A percentile compares a stretch with the other conserved stretches of the same genome.
Conservation (phyloP, 202 grass and related monocot genomes). For the Cymbopogon flexuosus region DNA sequence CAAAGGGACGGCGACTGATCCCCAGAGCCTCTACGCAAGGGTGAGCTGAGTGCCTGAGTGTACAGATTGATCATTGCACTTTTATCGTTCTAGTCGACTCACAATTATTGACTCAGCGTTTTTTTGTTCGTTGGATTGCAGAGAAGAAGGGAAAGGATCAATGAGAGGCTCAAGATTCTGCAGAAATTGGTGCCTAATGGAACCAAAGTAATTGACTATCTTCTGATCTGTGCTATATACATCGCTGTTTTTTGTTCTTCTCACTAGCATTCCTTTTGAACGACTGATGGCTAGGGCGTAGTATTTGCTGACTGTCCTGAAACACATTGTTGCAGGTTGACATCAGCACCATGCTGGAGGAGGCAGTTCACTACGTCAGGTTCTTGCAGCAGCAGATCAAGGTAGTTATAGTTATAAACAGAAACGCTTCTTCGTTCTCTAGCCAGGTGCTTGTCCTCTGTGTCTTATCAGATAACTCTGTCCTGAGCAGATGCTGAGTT, state of each 20-base stretch:
- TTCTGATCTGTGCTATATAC: neutral
- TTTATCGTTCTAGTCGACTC: neutral
- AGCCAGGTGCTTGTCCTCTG: neutral
- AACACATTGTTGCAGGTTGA: constrained; percentile 48
- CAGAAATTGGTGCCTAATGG: constrained; percentile 41
- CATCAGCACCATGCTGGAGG: constrained; percentile 81
- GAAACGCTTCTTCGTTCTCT: neutral
- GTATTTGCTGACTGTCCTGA: neutral
- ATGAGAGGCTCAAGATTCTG: neutral
- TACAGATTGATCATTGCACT: no score
- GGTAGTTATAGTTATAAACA: constrained; percentile 35
- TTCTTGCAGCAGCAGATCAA: constrained; percentile 78
- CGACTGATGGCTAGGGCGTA: neutral
- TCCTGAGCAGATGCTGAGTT: constrained; percentile 58
- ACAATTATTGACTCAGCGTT: constrained; percentile 1
- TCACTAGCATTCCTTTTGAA: neutral
- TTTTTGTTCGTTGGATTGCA: constrained; percentile 34
- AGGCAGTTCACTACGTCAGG: constrained; percentile 74
- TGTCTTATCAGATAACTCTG: constrained; percentile 10
- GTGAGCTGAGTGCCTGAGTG: constrained; percentile 28
- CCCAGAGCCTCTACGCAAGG: constrained; percentile 73
- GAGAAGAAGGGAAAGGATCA: constrained; percentile 78
- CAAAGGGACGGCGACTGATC: constrained; percentile 42
- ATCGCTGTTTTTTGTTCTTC: neutral
- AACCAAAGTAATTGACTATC: constrained; percentile 50